Evolutionary conservation across 768 basidiomycete species (phyloP), one percentile per base, ranked within the genome.

Genomic region (Amylocystis lapponica): DNA sequence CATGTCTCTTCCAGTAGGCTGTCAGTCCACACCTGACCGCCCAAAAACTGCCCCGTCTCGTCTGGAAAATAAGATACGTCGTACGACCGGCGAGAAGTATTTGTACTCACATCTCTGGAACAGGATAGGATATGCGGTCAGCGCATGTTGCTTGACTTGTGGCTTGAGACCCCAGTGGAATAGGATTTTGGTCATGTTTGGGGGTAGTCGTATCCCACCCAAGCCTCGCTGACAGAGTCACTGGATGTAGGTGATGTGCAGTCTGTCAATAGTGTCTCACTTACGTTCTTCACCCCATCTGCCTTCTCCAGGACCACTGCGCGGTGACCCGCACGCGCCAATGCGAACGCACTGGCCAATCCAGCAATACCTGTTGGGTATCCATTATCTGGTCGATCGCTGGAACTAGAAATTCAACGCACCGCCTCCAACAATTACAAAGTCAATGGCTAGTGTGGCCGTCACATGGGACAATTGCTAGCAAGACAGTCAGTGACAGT

Each of bases 161-260:
- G 50, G 45, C 14, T 43, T 48, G 36, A 68, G 50, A 10, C 65
- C 65, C 66, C 67, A 69, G 36, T 60, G 56, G 27, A 58, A 54
- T 26, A 68, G 54, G 2, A 69, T 56, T 46, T 66, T 63, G 34
- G 61, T 58, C 54, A 65, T 53, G 40, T 68, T 69, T 2, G 68
- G 66, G 25, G 66, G 59, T 37, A 67, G 48, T 2, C 63, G 54
- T 17, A 62, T 41, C 6, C 64, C 64, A 10, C 61, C 52, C 20
- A 41, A 12, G 1, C 48, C 48, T 19, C 37, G 41, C 56, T 58
- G 25, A 25, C 7, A 2, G 27, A 19, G 3, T 2, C 17, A 9
- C 17, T 11, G 11, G 5, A 21, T 31, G 21, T 19, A 32, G 36
- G 27, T 25, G 20, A 19, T 3, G 7, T 27, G 11, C 2, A 17